Evolutionary conservation across 768 basidiomycete species (phyloP), one percentile per base, ranked within the genome.

Genomic region (Termitomyces sp.): DNA sequence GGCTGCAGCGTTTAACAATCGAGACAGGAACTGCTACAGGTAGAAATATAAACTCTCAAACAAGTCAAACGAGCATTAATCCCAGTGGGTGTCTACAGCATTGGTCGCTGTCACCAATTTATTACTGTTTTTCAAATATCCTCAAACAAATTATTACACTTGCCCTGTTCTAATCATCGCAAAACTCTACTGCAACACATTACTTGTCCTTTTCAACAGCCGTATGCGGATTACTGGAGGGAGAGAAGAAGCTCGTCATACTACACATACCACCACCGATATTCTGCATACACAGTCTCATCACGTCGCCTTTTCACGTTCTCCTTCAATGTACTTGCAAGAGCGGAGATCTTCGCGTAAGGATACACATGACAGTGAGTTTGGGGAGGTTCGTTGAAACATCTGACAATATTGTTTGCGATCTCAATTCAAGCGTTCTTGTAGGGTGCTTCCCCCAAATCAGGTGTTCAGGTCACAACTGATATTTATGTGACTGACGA

Each of bases 141-240:
- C 68, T 0, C n/a, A 68, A 10, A 70, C 69, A 4, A 69, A 67
- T 25, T 70, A 70, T 53, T 68, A 71, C 59, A 65, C 65, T 11
- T 66, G 66, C 11, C 69, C 71, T 3, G 69, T 66, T 12, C 59
- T 66, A 15, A 64, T 70, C 52, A 66, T 72, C 34, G 68, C 71
- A 11, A 72, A 73, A 47, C 59, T 74, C 9, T 73, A 73, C 59
- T 70, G 71, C 31, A 74, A 74, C 43, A 69, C 71, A 1, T 59
- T 74, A 4, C 66, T 74, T 31, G 71, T 69, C 8, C 59, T 73
- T 3, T 69, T 74, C 62, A 74, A 74, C 60, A 67, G 65, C 43
- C 69, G 73, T 3, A 66, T 69, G 57, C 67, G 66, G 3, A 71
- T 72, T 17, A 50, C 62, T 9, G 68, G 68, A 4, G 66, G 70